Base-by-base conservation (phyloP, 192 early-diverging fungal genomes). In the Coemansia guatemalensis region DNA sequence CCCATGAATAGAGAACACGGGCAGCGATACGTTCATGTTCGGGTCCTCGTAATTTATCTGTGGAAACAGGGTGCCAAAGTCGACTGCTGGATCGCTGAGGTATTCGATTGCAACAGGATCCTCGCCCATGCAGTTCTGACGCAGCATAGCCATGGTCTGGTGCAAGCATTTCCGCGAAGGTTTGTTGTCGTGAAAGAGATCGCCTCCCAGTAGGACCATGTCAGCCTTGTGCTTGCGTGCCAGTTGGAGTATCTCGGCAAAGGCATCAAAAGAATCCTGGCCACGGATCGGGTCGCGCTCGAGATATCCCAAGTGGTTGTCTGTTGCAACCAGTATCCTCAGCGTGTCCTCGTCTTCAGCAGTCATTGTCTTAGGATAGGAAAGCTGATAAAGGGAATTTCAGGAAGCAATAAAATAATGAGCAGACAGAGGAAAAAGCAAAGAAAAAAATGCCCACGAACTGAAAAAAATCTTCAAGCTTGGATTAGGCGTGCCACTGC, bases 151-250 rank as follows among this genome's bases (percentile, higher is more conserved):
- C 61, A 93, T 85, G 1, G 92, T 88, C 24, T 73, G 81, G 71
- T 92, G 83, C 57, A 94, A 66, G 27, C 85, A 83, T 48, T 88
- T 86, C 12, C 91, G 83, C 30, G 93, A 92, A 7, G 96, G 96
- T 62, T 88, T 88, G 82, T 95, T 97, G 59, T 96, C 93, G 76
- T 98, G 95, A 77, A 96, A 98, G 21, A 98, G 85, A 76, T 98
- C 96, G 21, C 96, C 96, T 23, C 94, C 94, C 5, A 98, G 81
- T 21, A 98, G 80, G 6, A 98, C 83, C 81, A 96, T 90, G 79
- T 98, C 96, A 5, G 92, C 96, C 66, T 87, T 55, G 33, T 33
- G 44, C 11, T 27, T 24, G 9, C 71, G 71, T 5, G 93, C 96
- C 1, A 94, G 53, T 39, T 85, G 58, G 25, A 98, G 82, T n/a